Evolutionary conservation across 2,329 filamentous ascomycete species (phyloP).

Genomic region (Fusarium bulbicola): DNA sequence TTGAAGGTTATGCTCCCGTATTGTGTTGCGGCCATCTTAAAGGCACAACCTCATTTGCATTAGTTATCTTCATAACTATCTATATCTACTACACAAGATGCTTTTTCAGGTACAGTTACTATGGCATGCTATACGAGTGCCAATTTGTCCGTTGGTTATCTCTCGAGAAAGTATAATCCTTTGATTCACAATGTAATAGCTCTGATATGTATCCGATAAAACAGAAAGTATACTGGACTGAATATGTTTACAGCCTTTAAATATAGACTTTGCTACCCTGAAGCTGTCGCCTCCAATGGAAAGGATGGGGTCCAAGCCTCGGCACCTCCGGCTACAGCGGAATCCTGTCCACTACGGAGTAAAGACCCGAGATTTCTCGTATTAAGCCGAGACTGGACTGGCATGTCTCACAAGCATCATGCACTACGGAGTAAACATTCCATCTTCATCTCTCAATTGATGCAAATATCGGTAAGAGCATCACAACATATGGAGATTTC

Average conservation of each 20-base stretch:
- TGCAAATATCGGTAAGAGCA: too few relatives aligned
- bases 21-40: rapidly evolving
- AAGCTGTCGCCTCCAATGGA: background rate
- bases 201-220: rapidly evolving
- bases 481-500: rapidly evolving
- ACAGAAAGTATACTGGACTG: background rate
- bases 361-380: background rate
- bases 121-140: too few relatives aligned
- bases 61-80: too few relatives aligned
- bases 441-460: background rate
- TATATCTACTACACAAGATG: too few relatives aligned
- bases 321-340: background rate
- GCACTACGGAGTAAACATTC: background rate
- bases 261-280: background rate
- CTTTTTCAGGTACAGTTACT: rapidly evolving
- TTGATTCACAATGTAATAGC: rapidly evolving
- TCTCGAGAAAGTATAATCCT: rapidly evolving
- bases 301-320: background rate
- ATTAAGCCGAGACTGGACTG: background rate
- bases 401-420: background rate
- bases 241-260: too few relatives aligned
- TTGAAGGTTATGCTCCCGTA: rapidly evolving
- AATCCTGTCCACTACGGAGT: background rate
- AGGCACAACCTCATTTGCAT: too few relatives aligned
- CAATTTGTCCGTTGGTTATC: background rate